Evolutionary conservation across 2,329 filamentous ascomycete species (phyloP).

Genomic region (Biscogniauxia sp.): DNA sequence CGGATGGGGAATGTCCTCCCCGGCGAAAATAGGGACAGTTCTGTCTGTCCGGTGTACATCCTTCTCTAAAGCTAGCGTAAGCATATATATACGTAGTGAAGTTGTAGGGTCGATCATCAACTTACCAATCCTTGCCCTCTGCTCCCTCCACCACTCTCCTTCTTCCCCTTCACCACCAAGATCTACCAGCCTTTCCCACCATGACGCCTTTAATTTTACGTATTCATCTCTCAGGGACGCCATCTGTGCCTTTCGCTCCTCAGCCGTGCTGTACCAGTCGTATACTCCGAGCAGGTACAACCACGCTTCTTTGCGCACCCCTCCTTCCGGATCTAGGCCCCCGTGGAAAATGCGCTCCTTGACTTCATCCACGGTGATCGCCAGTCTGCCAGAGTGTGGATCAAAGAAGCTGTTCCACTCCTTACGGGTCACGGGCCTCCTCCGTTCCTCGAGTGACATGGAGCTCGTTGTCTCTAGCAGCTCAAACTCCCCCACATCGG

Average conservation of each 20-base stretch:
- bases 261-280: slow-evolving; percentile 84
- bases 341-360: slow-evolving; percentile 98
- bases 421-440: slow-evolving; percentile 72
- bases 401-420: slow-evolving; percentile 97
- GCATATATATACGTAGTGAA: slow-evolving; percentile 9
- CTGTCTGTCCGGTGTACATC: slow-evolving; percentile 97
- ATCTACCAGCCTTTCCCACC: slow-evolving; percentile 94
- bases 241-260: slow-evolving; percentile 79
- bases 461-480: slow-evolving; percentile 75
- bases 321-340: slow-evolving; percentile 82
- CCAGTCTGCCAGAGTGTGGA: slow-evolving; percentile 65
- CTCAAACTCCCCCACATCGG: slow-evolving; percentile 93
- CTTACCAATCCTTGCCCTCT: slow-evolving; percentile 88
- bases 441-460: slow-evolving; percentile 71
- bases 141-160: slow-evolving; percentile 95
- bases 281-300: slow-evolving; percentile 89
- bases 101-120: slow-evolving; percentile 3
- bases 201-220: slow-evolving; percentile 85
- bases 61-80: slow-evolving; percentile 66
- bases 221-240: slow-evolving; percentile 91
- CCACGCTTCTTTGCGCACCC: slow-evolving; percentile 95
- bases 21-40: slow-evolving; percentile 89
- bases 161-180: slow-evolving; percentile 76
- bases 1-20: slow-evolving; percentile 94
- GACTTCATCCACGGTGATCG: slow-evolving; percentile 83